phyloP scores from a whole-genome alignment of 2,329 filamentous ascomycete genomes.

The Fusarium robinianum region DNA sequence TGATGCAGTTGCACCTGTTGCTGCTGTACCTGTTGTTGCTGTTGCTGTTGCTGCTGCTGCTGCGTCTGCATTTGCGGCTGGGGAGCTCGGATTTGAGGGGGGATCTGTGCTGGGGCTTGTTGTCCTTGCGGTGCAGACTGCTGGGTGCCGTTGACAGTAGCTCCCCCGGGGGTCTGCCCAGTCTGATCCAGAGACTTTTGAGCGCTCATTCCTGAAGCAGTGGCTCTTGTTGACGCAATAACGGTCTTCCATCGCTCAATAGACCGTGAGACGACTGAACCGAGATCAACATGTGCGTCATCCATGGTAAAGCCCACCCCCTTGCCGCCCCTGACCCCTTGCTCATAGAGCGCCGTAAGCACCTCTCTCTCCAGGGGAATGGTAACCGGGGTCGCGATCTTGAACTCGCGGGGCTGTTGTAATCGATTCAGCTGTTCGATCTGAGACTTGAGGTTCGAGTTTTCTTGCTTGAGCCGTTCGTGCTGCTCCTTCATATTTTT shows the following conservation, averaged over 20 bases:
- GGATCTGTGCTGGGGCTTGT: conserved; percentile 24
- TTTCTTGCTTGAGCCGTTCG: conserved; percentile 59
- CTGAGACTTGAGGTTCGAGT: conserved; percentile 59
- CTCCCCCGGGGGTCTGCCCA: conserved; percentile 23
- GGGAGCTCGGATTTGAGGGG: conserved; percentile 16
- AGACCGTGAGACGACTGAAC: conserved; percentile 55
- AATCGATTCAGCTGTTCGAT: conserved; percentile 62
- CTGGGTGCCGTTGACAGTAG: conserved; percentile 30
- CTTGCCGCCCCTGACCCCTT: conserved; percentile 47
- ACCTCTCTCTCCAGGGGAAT: conserved; percentile 56
- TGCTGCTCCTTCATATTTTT: conserved; percentile 57
- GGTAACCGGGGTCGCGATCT: conserved; percentile 55
- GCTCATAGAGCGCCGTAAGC: conserved; percentile 52
- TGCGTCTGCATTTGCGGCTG: conserved; percentile 1
- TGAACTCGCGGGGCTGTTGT: conserved; percentile 65
- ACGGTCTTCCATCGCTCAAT: conserved; percentile 67
- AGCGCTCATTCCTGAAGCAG: conserved; percentile 51
- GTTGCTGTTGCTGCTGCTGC: conserved; percentile 3
- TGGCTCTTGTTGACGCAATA: conserved; percentile 55
- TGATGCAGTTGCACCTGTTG: conserved; percentile 19
- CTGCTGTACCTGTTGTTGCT: conserved; percentile 23
- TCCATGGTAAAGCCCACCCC: conserved; percentile 53
- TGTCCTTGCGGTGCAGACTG: conserved; percentile 27
- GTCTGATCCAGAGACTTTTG: conserved; percentile 55
- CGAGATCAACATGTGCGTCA: conserved; percentile 58